phyloP scores from a whole-genome alignment of 805 yeast genomes.

The Candida sonorensis region DNA sequence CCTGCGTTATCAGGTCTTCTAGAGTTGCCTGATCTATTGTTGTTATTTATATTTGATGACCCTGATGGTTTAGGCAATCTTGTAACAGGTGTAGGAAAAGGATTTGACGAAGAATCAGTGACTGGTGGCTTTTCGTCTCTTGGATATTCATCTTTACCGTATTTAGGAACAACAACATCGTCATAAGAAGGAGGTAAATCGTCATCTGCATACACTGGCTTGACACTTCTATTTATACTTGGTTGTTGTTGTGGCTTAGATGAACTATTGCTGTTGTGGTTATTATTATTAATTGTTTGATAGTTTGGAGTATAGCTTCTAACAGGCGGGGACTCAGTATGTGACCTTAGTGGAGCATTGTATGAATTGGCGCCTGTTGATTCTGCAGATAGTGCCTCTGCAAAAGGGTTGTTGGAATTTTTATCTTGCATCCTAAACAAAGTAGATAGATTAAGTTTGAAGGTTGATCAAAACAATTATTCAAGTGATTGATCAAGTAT shows the following conservation, averaged over 20 bases:
- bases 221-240: conserved; percentile 5
- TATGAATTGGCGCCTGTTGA: background rate
- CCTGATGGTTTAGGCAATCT: conserved; percentile 4
- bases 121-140: conserved; percentile 38
- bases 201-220: conserved; percentile 16
- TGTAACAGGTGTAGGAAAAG: conserved; percentile 16
- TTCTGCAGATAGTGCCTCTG: conserved; percentile 35
- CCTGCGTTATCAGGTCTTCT: no score
- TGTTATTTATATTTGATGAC: no score
- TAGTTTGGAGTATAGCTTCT: no score
- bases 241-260: no score
- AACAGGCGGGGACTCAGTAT: conserved; percentile 2
- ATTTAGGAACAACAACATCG: conserved; percentile 53
- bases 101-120: conserved; percentile 17
- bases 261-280: no score
- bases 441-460: conserved; percentile 28
- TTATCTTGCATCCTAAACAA: conserved; percentile 8
- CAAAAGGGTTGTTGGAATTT: conserved; percentile 46
- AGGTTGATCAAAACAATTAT: conserved; percentile 13
- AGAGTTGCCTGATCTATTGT: no score
- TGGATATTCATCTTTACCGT: conserved; percentile 40
- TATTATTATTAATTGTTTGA: no score
- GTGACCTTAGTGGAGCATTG: background rate
- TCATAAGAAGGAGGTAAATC: conserved; percentile 60
- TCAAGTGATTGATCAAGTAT: conserved; percentile 5